Evolutionary conservation across 116 monocot genomes (phyloP), one percentile per base, ranked within the genome.

Genomic region (Cymodocea nodosa): DNA sequence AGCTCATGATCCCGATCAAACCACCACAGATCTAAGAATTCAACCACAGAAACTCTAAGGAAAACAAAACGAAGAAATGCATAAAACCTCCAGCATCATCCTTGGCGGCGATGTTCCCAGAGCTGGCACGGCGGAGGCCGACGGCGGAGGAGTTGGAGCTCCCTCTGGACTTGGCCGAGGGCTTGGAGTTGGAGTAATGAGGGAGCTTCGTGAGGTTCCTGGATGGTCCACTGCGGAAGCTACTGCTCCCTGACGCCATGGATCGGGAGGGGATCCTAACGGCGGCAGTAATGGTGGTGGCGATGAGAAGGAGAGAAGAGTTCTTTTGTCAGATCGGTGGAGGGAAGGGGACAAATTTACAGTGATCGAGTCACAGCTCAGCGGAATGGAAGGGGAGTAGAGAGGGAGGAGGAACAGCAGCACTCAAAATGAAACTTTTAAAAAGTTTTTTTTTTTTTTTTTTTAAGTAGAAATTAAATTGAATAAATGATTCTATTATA

Each of bases 71-170:
- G 57, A 13, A 57, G 11, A 20, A 24, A 7, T 36, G 16, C 36
- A n/a, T 19, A 10, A n/a, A 18, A 62, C 62, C 62, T 62, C 62
- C 62, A 18, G 62, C 36, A 18, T 62, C 62, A 36, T 62, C 62
- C 35, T 62, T 62, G 0, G n/a, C 36, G 37, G 62, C 35, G 37
- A 62, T 18, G 37, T 35, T 17, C 6, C 62, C 62, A 19, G 62
- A 62, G 18, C n/a, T 36, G 24, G 57, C 22, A 36, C 62, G 62
- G 35, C 62, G 62, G 15, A 62, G 17, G 10, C n/a, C 39, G 18
- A 36, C 62, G 36, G 36, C 37, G 37, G 62, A 39, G 36, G 62
- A n/a, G 22, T 20, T 13, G 57, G 10, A 23, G 10, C 62, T 18
- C 35, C 8, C 36, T 36, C 36, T 62, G 3, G 62, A 62, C 37